Percentiles rank a stretch among this genome's conserved stretches.
These are phyloP conservation scores for Pyrus betulifolia DNA, from an alignment of 306 rosid species.

Conservation along the genomic window DNA sequence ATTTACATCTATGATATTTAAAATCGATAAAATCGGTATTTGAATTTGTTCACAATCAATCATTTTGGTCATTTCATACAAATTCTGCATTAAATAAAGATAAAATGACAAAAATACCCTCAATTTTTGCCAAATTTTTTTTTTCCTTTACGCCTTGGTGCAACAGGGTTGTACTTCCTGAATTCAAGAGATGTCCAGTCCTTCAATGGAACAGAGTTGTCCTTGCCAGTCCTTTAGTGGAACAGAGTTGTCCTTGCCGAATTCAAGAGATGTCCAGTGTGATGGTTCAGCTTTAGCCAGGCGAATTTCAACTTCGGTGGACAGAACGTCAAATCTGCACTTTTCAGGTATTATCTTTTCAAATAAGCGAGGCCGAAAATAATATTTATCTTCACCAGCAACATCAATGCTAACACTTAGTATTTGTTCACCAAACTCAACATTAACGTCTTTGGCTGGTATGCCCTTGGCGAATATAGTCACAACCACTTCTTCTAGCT, in stretches of 20 bases:
- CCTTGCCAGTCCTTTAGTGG: too few relatives aligned
- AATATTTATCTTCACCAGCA: constrained; percentile 59
- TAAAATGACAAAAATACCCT: too few relatives aligned
- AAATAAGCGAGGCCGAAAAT: constrained; percentile 68
- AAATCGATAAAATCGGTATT: too few relatives aligned
- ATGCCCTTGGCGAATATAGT: constrained; percentile 76
- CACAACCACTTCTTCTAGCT: constrained; percentile 59
- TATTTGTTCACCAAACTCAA: constrained; percentile 80
- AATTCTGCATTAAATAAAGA: too few relatives aligned
- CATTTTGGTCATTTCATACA: too few relatives aligned
- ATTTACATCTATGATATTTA: background rate
- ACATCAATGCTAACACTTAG: constrained; percentile 55
- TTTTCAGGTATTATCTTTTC: constrained; percentile 66
- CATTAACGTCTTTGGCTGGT: constrained; percentile 39
- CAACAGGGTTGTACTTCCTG: too few relatives aligned
- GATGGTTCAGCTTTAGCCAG: constrained; percentile 63
- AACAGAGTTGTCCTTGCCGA: constrained; percentile 18
- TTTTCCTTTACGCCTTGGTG: too few relatives aligned
- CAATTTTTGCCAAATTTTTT: too few relatives aligned
- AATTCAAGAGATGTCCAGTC: too few relatives aligned
- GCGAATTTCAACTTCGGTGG: constrained; percentile 74
- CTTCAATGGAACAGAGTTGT: too few relatives aligned
- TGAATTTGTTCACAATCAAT: too few relatives aligned
- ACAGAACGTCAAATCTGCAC: constrained; percentile 46
- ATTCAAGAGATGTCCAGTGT: constrained; percentile 61